Percentiles rank a stretch among this genome's conserved stretches.
Evolutionary conservation across 768 basidiomycete genomes (phyloP).

Genomic region (Kwoniella sp.): DNA sequence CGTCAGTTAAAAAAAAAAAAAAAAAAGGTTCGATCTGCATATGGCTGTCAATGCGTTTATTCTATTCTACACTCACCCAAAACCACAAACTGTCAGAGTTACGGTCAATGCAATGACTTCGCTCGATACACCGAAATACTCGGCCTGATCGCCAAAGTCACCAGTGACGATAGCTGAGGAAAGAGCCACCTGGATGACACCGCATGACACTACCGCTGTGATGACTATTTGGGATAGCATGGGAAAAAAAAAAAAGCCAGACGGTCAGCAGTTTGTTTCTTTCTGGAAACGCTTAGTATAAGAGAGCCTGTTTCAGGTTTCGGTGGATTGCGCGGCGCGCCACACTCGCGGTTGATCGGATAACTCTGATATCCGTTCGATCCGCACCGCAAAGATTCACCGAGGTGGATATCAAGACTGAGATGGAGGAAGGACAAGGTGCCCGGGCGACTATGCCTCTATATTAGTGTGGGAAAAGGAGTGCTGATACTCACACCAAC

Average conservation of each 20-base stretch:
- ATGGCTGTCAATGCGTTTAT: too few relatives aligned
- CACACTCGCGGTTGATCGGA: too few relatives aligned
- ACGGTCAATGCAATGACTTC: conserved; percentile 39
- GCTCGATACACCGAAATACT: conserved; percentile 31
- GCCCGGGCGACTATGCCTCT: too few relatives aligned
- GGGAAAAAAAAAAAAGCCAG: neutral
- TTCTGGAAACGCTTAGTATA: too few relatives aligned
- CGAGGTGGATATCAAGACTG: neutral
- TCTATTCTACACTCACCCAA: conserved; percentile 39
- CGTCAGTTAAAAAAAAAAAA: too few relatives aligned
- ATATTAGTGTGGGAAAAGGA: neutral
- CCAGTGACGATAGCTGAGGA: conserved; percentile 37
- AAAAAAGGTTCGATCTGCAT: too few relatives aligned
- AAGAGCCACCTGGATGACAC: conserved; percentile 37
- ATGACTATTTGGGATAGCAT: conserved; percentile 14
- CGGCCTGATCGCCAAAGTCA: conserved; percentile 35
- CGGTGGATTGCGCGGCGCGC: neutral
- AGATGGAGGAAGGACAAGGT: neutral
- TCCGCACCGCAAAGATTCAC: too few relatives aligned
- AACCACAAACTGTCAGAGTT: conserved; percentile 35
- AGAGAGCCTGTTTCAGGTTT: too few relatives aligned
- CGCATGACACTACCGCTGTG: conserved; percentile 30
- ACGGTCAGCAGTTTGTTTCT: conserved; percentile 3
- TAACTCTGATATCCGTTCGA: too few relatives aligned
- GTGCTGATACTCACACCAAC: conserved; percentile 28